Conservation (phyloP, 495 filamentous ascomycete genomes). For the Collariella sp. region DNA sequence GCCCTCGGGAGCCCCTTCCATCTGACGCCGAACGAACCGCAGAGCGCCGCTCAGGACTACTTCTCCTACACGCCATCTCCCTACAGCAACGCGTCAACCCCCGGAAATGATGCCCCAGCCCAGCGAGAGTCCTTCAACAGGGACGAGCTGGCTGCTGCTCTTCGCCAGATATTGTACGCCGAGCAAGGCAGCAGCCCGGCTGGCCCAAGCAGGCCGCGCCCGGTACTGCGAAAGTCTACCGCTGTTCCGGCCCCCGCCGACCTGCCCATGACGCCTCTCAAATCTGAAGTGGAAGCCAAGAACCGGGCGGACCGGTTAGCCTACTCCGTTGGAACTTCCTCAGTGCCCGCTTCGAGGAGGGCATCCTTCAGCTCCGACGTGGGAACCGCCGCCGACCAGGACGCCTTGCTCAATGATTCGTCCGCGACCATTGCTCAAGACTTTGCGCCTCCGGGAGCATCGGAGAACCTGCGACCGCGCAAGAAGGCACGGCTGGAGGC, state of each 20-base stretch:
- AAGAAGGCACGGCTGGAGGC: slow-evolving; percentile 19
- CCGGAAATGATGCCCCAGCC: not conserved
- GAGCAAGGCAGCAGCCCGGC: slow-evolving; percentile 10
- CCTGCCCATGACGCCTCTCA: slow-evolving; percentile 2
- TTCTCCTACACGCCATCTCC: slow-evolving; percentile 17
- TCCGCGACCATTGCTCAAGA: slow-evolving; percentile 3
- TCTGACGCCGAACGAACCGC: slow-evolving; percentile 9
- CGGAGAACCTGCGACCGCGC: slow-evolving; percentile 8
- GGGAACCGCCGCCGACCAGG: not conserved
- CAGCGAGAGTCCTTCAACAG: slow-evolving; percentile 22
- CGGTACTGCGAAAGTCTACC: slow-evolving; percentile 23
- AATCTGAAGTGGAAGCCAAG: slow-evolving; percentile 26
- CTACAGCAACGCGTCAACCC: slow-evolving; percentile 8
- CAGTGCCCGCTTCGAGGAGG: slow-evolving; percentile 26
- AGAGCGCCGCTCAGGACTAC: slow-evolving; percentile 13
- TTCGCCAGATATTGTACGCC: slow-evolving; percentile 18
- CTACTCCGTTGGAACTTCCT: slow-evolving; percentile 26
- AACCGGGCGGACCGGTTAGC: slow-evolving; percentile 30
- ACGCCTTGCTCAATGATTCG: not conserved
- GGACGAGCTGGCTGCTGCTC: slow-evolving; percentile 18
- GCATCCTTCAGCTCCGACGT: slow-evolving; percentile 15
- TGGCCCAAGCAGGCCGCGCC: slow-evolving; percentile 19
- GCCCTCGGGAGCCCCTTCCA: not conserved
- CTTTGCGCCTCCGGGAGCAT: slow-evolving; percentile 1
- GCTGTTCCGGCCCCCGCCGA: slow-evolving; percentile 4